A percentile compares a stretch with the other conserved stretches of the same genome.
Conservation (phyloP, 495 filamentous ascomycete genomes). For the Aspergillus heteromorphus region DNA sequence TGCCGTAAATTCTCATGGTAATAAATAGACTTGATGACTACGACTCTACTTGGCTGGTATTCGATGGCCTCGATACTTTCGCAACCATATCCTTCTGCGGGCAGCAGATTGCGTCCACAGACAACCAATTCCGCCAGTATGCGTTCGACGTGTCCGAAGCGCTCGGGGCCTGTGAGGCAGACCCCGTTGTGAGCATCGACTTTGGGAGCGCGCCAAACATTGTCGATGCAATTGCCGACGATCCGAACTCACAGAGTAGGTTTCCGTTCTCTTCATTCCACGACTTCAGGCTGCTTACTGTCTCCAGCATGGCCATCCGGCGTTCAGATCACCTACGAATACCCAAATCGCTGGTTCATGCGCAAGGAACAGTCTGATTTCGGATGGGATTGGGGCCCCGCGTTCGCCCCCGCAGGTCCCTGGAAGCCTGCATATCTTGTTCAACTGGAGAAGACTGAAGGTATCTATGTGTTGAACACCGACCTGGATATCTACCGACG, state of each 20-base stretch:
- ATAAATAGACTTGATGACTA: constrained; percentile 19
- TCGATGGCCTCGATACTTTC: constrained; percentile 65
- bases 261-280: too few relatives aligned
- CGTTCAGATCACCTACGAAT: constrained; percentile 40
- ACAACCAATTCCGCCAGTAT: constrained; percentile 71
- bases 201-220: constrained; percentile 55
- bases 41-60: constrained; percentile 49
- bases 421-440: constrained; percentile 59
- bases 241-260: constrained; percentile 48
- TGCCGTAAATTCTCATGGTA: background rate
- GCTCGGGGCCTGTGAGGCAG: constrained; percentile 37
- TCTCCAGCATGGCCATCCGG: constrained; percentile 44
- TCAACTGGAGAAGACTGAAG: constrained; percentile 41
- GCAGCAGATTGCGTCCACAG: constrained; percentile 53
- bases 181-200: constrained; percentile 42
- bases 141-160: constrained; percentile 58
- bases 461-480: constrained; percentile 52
- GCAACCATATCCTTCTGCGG: constrained; percentile 57
- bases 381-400: constrained; percentile 69
- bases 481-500: constrained; percentile 56
- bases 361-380: constrained; percentile 68
- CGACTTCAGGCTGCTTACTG: too few relatives aligned
- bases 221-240: constrained; percentile 47
- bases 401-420: constrained; percentile 60
- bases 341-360: constrained; percentile 55